Percentiles rank a stretch among this genome's conserved stretches.
Evolutionary conservation across 768 basidiomycete species (phyloP).

Genomic region (Suillus subalutaceus): DNA sequence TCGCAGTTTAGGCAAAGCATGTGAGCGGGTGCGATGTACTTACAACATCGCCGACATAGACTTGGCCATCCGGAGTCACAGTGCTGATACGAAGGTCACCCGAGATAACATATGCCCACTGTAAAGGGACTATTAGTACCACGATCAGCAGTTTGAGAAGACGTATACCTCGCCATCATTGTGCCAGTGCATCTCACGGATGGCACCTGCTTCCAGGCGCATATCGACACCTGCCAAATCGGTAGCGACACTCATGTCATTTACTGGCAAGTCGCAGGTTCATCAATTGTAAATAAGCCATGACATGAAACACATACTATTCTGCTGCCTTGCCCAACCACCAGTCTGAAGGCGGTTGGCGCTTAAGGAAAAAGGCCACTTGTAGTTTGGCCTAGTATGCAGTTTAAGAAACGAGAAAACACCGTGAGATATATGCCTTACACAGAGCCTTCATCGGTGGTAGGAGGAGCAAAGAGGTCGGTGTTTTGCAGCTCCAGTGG

Average conservation of each 20-base stretch:
- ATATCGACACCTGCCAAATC: conserved; percentile 45
- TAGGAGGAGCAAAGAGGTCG: conserved; percentile 60
- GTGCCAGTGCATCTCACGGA: conserved; percentile 52
- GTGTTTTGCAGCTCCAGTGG: conserved; percentile 59
- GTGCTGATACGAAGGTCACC: conserved; percentile 52
- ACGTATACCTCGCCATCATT: conserved; percentile 32
- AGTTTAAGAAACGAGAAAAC: conserved; percentile 4
- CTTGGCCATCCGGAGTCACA: conserved; percentile 54
- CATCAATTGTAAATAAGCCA: conserved; percentile 17
- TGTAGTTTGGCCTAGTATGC: conserved; percentile 45
- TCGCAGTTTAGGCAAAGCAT: conserved; percentile 19
- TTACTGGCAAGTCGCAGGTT: conserved; percentile 32
- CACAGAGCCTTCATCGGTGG: conserved; percentile 61
- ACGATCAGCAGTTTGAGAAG: neutral
- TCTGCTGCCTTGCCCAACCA: conserved; percentile 71
- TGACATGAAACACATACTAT: conserved; percentile 37
- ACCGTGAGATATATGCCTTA: conserved; percentile 19
- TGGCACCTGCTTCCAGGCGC: conserved; percentile 44
- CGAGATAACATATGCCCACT: conserved; percentile 59
- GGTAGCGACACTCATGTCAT: conserved; percentile 43
- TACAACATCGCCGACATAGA: conserved; percentile 57
- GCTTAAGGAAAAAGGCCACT: conserved; percentile 67
- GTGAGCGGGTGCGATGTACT: conserved; percentile 20
- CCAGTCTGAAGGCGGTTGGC: conserved; percentile 61
- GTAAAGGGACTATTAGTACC: neutral